phyloP scores from a whole-genome alignment of 2,329 filamentous ascomycete genomes.

The Corynespora cassiicola region DNA sequence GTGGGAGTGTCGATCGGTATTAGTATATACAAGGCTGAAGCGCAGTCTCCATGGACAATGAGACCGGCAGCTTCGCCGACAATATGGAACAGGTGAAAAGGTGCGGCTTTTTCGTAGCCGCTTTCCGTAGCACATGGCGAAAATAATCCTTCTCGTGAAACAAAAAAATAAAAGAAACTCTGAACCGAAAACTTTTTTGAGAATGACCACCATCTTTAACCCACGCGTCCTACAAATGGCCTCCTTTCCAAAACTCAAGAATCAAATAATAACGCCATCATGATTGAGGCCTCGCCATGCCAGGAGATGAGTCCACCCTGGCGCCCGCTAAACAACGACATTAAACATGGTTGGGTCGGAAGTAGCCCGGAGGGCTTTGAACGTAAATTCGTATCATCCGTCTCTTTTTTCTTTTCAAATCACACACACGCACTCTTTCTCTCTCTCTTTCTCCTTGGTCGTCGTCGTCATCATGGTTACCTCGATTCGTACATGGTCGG shows the following conservation, averaged over 20 bases:
- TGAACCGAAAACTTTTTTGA: constrained; percentile 34
- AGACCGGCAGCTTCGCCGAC: constrained; percentile 3
- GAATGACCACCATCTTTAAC: too few relatives aligned
- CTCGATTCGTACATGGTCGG: constrained; percentile 71
- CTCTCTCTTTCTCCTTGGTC: not conserved
- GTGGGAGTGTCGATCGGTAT: constrained; percentile 4
- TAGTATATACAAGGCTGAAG: constrained; percentile 16
- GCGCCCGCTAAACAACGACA: constrained; percentile 41
- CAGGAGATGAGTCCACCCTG: constrained; percentile 11
- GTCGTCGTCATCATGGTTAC: constrained; percentile 31
- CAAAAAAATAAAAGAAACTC: too few relatives aligned
- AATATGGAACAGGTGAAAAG: constrained; percentile 13
- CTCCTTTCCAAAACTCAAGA: constrained; percentile 14
- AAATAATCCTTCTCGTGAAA: too few relatives aligned
- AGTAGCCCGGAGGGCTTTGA: not conserved
- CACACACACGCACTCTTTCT: too few relatives aligned
- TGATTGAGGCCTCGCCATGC: constrained; percentile 19
- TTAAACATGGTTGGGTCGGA: constrained; percentile 19
- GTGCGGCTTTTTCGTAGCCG: too few relatives aligned
- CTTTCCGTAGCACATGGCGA: too few relatives aligned
- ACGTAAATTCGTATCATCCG: not conserved
- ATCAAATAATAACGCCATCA: constrained; percentile 38
- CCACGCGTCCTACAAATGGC: too few relatives aligned
- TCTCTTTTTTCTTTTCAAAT: not conserved
- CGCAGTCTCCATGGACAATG: constrained; percentile 3